phyloP scores from a whole-genome alignment of 169 alveolate genomes.

The Blepharisma undulans region DNA sequence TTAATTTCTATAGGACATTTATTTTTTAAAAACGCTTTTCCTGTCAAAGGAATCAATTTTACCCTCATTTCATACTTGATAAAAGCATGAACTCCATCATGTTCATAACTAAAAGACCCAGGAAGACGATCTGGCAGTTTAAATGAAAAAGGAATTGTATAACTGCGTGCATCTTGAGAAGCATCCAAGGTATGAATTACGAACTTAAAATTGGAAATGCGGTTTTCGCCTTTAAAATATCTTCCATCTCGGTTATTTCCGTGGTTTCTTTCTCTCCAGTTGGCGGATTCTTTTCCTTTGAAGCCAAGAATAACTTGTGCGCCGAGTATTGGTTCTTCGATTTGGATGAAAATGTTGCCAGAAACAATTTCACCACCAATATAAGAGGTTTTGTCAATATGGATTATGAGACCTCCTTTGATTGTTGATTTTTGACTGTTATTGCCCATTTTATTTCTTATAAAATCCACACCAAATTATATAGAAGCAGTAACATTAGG shows the following conservation, averaged over 20 bases:
- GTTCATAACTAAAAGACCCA: neutral
- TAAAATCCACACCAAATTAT: neutral
- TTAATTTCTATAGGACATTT: neutral
- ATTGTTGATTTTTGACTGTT: neutral
- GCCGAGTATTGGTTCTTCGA: neutral
- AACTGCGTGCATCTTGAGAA: too few species aligned
- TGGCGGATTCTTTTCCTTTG: too few species aligned
- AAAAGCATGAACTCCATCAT: neutral
- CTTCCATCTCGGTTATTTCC: too few species aligned
- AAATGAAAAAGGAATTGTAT: conserved; percentile 32
- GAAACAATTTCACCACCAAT: neutral
- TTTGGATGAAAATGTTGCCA: neutral
- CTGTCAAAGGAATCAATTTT: neutral
- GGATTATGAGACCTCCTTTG: neutral
- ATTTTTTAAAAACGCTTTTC: neutral
- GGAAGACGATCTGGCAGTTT: neutral
- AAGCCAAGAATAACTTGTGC: neutral
- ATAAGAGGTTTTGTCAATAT: neutral
- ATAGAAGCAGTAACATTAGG: too few species aligned
- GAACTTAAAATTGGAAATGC: too few species aligned
- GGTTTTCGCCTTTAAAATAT: too few species aligned
- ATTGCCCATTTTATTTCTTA: neutral
- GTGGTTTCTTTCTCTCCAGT: too few species aligned
- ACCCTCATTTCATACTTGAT: neutral
- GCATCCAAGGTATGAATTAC: too few species aligned